Conservation (phyloP, 1,284 basidiomycete genomes). For the Grifola frondosa region DNA sequence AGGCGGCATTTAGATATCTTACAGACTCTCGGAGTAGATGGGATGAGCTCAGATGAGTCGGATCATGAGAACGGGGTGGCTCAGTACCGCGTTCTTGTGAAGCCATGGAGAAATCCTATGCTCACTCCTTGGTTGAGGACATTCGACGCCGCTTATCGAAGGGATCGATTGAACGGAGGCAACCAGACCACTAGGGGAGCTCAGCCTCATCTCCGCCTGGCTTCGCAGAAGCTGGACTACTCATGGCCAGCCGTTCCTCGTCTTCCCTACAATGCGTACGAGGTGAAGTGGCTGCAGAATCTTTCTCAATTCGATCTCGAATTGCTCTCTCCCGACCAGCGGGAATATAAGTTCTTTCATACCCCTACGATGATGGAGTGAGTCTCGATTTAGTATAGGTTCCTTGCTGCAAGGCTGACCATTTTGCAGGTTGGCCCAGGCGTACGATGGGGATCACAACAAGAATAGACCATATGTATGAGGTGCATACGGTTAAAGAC, state of each 20-base stretch:
- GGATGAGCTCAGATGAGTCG: conserved; percentile 6
- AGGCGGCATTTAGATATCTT: conserved; percentile 2
- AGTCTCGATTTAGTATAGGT: too few relatives aligned
- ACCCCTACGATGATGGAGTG: too few relatives aligned
- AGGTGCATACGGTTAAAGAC: too few relatives aligned
- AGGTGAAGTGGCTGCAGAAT: background rate
- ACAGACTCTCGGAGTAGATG: background rate
- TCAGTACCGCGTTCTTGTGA: conserved; percentile 5
- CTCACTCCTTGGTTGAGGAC: conserved; percentile 2
- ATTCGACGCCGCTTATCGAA: conserved; percentile 3
- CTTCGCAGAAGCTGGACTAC: background rate
- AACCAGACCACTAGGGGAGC: background rate
- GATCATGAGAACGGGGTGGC: conserved; percentile 2
- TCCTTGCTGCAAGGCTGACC: too few relatives aligned
- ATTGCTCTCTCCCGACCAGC: too few relatives aligned
- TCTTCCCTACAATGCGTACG: conserved; percentile 1
- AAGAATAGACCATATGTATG: too few relatives aligned
- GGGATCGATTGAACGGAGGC: background rate
- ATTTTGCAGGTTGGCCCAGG: too few relatives aligned
- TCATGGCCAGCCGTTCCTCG: background rate
- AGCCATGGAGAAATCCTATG: background rate
- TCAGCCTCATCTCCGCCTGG: background rate
- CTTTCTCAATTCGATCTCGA: background rate
- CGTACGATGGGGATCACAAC: too few relatives aligned
- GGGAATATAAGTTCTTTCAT: too few relatives aligned